Percentiles rank a stretch among this genome's conserved stretches.
Evolutionary conservation across 1,284 basidiomycete genomes (phyloP).

Genomic region (Meira miltonrushii): DNA sequence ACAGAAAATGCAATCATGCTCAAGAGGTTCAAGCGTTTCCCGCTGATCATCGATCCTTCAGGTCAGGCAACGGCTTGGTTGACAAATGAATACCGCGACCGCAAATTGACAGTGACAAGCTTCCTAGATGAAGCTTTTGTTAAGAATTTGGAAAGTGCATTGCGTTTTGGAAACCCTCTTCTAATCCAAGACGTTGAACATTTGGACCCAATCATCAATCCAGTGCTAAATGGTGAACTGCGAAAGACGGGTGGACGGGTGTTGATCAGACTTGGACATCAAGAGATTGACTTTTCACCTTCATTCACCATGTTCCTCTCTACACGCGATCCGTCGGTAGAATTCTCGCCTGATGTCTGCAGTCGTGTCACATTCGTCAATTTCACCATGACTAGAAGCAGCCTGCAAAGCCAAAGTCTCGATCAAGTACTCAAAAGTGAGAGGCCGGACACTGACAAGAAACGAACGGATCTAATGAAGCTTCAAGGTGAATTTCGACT

Average conservation of each 20-base stretch:
- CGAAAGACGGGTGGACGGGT: constrained; percentile 83
- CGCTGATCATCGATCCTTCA: constrained; percentile 95
- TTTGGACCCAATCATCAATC: constrained; percentile 94
- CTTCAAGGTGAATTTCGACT: constrained; percentile 96
- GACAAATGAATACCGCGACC: constrained; percentile 86
- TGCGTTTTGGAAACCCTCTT: constrained; percentile 95
- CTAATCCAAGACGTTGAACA: constrained; percentile 97
- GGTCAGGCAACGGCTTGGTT: constrained; percentile 96
- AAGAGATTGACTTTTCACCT: constrained; percentile 99
- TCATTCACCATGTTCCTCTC: constrained; percentile 95
- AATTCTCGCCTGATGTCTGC: constrained; percentile 97
- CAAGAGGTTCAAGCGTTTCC: constrained; percentile 95
- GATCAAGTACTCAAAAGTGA: constrained; percentile 96
- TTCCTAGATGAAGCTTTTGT: constrained; percentile 98
- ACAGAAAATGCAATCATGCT: constrained; percentile 96
- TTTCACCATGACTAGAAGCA: constrained; percentile 98
- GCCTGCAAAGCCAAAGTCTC: constrained; percentile 93
- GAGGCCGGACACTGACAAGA: constrained; percentile 91
- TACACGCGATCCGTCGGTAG: constrained; percentile 91
- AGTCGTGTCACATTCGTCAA: constrained; percentile 99
- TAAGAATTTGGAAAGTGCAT: constrained; percentile 95
- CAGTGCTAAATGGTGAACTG: constrained; percentile 94
- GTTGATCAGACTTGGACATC: constrained; percentile 92
- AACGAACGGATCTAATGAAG: constrained; percentile 96
- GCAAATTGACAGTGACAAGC: constrained; percentile 95